Evolutionary conservation across 495 filamentous ascomycete genomes (phyloP).

Genomic region (Hypoxylon fuscum): DNA sequence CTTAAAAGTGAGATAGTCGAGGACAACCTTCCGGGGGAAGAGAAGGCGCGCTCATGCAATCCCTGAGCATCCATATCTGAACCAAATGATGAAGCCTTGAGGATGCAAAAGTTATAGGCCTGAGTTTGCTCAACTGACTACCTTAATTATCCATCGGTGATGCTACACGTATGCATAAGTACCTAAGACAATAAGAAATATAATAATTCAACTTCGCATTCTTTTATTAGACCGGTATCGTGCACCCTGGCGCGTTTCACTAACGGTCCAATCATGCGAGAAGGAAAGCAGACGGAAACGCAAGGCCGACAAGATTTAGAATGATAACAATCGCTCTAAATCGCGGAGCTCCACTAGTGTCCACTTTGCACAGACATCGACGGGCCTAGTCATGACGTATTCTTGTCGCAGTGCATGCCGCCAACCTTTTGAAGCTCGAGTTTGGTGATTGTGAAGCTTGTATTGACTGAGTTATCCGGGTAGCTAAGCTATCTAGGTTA

Average conservation of each 20-base stretch:
- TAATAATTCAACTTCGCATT: constrained; percentile 4
- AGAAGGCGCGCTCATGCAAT: neutral
- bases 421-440: constrained; percentile 3
- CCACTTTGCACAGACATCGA: constrained; percentile 26
- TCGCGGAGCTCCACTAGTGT: constrained; percentile 16
- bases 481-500: neutral
- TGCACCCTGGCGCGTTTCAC: neutral
- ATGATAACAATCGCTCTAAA: constrained; percentile 11
- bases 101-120: neutral
- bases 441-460: constrained; percentile 3
- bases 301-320: neutral
- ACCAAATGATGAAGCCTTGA: neutral
- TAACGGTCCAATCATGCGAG: constrained; percentile 4
- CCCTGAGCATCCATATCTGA: neutral
- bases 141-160: neutral
- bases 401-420: constrained; percentile 11
- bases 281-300: neutral
- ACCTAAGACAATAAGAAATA: too few relatives aligned
- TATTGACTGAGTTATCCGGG: neutral
- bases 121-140: neutral
- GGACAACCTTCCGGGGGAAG: neutral
- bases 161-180: neutral
- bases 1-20: constrained; percentile 6
- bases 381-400: constrained; percentile 23
- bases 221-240: constrained; percentile 9